Conservation (phyloP, 768 basidiomycete species). For the Pleurotus cornucopiae region DNA sequence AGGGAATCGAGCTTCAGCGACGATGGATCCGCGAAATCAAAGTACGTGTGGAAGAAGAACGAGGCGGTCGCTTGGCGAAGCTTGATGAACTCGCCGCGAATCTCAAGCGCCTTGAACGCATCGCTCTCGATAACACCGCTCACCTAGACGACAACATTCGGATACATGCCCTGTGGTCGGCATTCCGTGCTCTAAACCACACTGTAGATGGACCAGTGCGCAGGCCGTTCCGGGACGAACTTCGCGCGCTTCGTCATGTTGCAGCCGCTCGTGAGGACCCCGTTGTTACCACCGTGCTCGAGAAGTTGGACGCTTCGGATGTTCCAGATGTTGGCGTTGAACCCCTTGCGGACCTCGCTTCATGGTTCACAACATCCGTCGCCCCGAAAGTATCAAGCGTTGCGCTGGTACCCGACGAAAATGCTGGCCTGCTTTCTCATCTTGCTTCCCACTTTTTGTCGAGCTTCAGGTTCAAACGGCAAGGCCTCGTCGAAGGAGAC, state of each 20-base stretch:
- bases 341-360: conserved; percentile 82
- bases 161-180: conserved; percentile 89
- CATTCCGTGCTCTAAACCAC: conserved; percentile 74
- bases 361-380: conserved; percentile 87
- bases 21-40: conserved; percentile 97
- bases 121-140: conserved; percentile 85
- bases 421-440: conserved; percentile 86
- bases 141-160: conserved; percentile 94
- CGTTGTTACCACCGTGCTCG: conserved; percentile 61
- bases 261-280: conserved; percentile 68
- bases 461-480: conserved; percentile 72
- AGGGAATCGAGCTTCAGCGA: conserved; percentile 96
- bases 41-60: conserved; percentile 92
- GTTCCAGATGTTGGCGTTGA: conserved; percentile 81
- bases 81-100: conserved; percentile 89
- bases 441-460: conserved; percentile 78
- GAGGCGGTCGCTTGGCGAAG: conserved; percentile 91
- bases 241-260: conserved; percentile 76
- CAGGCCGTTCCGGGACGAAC: conserved; percentile 85
- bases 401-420: conserved; percentile 88
- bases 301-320: conserved; percentile 64
- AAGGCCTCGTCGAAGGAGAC: conserved; percentile 72
- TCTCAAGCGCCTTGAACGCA: conserved; percentile 85
- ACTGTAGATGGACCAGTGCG: conserved; percentile 63
- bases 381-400: conserved; percentile 81